Evolutionary conservation across 768 basidiomycete genomes (phyloP).

Genomic region (Suillus discolor): DNA sequence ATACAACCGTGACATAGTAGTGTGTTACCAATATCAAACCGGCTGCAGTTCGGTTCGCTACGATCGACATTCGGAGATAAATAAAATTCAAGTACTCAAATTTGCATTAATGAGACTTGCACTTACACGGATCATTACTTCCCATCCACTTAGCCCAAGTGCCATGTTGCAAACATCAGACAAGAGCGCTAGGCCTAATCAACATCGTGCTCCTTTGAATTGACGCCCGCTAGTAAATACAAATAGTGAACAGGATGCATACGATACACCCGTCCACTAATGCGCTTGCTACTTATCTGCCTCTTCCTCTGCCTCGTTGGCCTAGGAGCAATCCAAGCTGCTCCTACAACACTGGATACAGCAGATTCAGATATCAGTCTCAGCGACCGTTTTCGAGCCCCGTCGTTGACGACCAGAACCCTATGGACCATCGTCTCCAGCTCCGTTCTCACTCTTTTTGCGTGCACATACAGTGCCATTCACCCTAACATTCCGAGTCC

Average conservation of each 20-base stretch:
- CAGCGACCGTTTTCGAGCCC: not conserved
- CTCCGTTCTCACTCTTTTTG: conserved; percentile 26
- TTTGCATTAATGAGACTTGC: too few relatives aligned
- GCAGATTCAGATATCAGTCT: not conserved
- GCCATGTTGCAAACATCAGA: too few relatives aligned
- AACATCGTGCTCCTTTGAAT: too few relatives aligned
- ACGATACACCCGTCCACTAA: not conserved
- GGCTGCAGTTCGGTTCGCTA: too few relatives aligned
- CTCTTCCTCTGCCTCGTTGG: not conserved
- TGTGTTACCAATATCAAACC: too few relatives aligned
- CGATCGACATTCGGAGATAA: too few relatives aligned
- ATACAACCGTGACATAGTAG: too few relatives aligned
- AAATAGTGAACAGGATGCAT: not conserved
- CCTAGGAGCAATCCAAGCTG: not conserved
- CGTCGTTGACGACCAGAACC: conserved; percentile 17
- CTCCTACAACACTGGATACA: not conserved
- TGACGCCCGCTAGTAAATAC: not conserved
- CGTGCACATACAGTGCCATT: conserved; percentile 28
- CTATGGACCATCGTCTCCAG: conserved; percentile 10
- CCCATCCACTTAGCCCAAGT: too few relatives aligned
- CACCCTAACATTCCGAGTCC: conserved; percentile 28
- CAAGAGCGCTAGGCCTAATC: too few relatives aligned
- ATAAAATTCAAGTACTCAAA: too few relatives aligned
- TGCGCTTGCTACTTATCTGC: not conserved
- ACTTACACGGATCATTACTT: too few relatives aligned